Base-by-base conservation (phyloP, 2,329 filamentous ascomycete species). In the Zasmidium angulare region DNA sequence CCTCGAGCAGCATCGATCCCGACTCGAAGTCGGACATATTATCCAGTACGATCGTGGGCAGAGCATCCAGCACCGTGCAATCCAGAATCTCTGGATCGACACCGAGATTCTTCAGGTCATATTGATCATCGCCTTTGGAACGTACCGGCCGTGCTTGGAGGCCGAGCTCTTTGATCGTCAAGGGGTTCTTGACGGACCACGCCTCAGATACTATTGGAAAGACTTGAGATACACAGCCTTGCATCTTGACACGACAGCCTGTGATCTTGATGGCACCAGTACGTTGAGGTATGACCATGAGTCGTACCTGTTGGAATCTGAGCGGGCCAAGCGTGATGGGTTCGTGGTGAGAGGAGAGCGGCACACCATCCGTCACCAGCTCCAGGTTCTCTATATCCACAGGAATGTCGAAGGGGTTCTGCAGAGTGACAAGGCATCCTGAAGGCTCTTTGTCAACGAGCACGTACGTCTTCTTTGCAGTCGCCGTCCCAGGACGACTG, bases 341-440 rank as follows among this genome's bases (percentile, higher is more conserved):
- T 64, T 89, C 85, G 14, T 83, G 77, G 6, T 83, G 76, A 0
- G 89, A 87, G 55, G 88, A 84, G 58, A 97, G 90, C 1, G 86
- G 81, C 22, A 87, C 83, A 0, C 91, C 92, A 60, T 90, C 86
- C 10, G 87, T 85, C 62, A 91, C 87, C 6, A 99, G 78, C 23
- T 82, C 83, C 48, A 99, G 82, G 55, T 86, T 88, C 71, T 98
- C 92, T 31, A 99, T 87, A 56, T 96, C 91, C 3, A 99, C 79
- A 62, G 97, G 91, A 64, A 98, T 89, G 61, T 98, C 93, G 67
- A 92, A 97, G 0, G 93, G 91, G 68, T 99, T 99, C 71, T 98
- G 95, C 19, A 99, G 79, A 1, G 89, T 92, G 26, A 98, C 83
- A 66, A 85, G 84, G 74, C 97, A 96, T 2, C 84, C 86, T 1